Percentiles rank a stretch among this genome's conserved stretches.
These are phyloP conservation scores for Penicillium tannophilum DNA, from an alignment of 495 filamentous ascomycete species.

Conservation along the genomic window DNA sequence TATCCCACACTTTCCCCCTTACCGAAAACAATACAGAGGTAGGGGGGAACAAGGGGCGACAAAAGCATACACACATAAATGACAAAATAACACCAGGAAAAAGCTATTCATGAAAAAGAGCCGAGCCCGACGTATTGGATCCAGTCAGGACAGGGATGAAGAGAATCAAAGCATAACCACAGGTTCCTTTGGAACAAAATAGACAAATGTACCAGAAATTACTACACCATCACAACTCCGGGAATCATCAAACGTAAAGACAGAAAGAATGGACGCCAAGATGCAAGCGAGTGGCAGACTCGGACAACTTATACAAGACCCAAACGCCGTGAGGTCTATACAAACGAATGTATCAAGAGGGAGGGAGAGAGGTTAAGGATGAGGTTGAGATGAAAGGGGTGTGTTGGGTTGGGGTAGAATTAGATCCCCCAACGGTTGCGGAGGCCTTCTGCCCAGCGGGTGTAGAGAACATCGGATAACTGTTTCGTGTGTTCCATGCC, in stretches of 20 bases:
- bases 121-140: not conserved
- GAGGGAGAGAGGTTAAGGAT: not conserved
- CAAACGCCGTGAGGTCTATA: not conserved
- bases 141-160: slow-evolving; percentile 4
- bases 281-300: slow-evolving; percentile 4
- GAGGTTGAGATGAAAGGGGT: slow-evolving; percentile 11
- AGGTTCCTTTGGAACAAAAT: slow-evolving; percentile 8
- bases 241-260: slow-evolving; percentile 15
- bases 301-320: slow-evolving; percentile 1
- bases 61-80: slow-evolving; percentile 15
- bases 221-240: slow-evolving; percentile 32
- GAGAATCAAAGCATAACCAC: slow-evolving; percentile 10
- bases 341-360: not conserved
- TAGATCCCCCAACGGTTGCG: slow-evolving; percentile 73
- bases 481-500: slow-evolving; percentile 93
- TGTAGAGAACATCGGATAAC: slow-evolving; percentile 86
- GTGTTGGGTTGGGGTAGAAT: not conserved
- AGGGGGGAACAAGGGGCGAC: slow-evolving; percentile 2
- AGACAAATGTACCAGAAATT: slow-evolving; percentile 14
- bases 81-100: slow-evolving; percentile 10
- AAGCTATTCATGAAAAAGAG: slow-evolving; percentile 18
- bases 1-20: slow-evolving; percentile 15
- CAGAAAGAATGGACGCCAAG: slow-evolving; percentile 8
- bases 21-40: slow-evolving; percentile 13
- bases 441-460: slow-evolving; percentile 85